Evolutionary conservation across 2,329 filamentous ascomycete genomes (phyloP), one percentile per base, ranked within the genome.

Genomic region (Eutypella sp.): DNA sequence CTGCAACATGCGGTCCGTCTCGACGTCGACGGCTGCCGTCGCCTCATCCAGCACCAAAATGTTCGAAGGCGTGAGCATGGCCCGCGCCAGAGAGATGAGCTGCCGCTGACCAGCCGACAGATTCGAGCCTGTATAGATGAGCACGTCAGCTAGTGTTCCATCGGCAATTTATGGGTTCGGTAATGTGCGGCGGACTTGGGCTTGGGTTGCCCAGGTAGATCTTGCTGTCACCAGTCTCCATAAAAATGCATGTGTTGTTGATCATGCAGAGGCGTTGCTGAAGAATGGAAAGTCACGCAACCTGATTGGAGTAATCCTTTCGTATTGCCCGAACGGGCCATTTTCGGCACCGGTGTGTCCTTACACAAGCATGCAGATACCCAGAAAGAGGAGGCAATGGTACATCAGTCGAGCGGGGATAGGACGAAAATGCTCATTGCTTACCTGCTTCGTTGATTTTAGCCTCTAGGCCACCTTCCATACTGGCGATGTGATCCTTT

Each of bases 41-140:
- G 95, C 93, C 76, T 99, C 93, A 65, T 99, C 93, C 23, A 99
- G 78, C 2, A 99, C 91, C 49, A 99, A 78, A 59, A 99, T 97
- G 68, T 97, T 97, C 68, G 89, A 95, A 13, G 93, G 93, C 5
- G 92, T 95, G 40, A 99, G 79, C 66, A 99, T 81, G 23, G 95
- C 95, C 41, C 93, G 89, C 34, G 95, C 93, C 39, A 99, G 78
- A 16, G 91, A 96, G 43, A 99, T 80, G 48, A 99, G 82, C 69
- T 99, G 93, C 44, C 92, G 84, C 68, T 99, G 95, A 41, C 93
- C 93, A 65, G 95, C 87, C 47, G 90, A 96, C 47, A 99, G 79
- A 66, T 99, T 99, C 48, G 90, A 96, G 46, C 93, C 89, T 91
- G 61, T 47, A 41, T 23, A 41, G 39, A 54, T 58, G 45, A 63